phyloP scores from a whole-genome alignment of 2,329 filamentous ascomycete species.

The Colletotrichum zoysiae region DNA sequence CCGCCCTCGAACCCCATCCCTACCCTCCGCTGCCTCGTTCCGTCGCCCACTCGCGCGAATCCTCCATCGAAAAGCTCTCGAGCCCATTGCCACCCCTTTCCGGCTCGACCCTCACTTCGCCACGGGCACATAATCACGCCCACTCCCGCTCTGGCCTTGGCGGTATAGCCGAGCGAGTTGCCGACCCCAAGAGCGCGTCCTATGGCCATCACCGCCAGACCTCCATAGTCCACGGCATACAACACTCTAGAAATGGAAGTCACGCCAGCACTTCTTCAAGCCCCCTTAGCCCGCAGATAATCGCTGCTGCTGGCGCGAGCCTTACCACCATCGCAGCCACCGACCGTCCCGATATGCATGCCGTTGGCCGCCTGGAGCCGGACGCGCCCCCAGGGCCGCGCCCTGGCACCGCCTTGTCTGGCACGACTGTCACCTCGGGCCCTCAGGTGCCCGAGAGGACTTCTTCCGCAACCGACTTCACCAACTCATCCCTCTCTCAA shows the following conservation, averaged over 20 bases:
- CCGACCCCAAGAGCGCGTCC: conserved; percentile 66
- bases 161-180: conserved; percentile 63
- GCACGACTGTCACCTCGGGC: conserved; percentile 52
- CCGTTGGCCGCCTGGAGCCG: conserved; percentile 60
- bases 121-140: conserved; percentile 55
- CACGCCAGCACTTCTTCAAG: conserved; percentile 83
- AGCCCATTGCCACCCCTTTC: conserved; percentile 38
- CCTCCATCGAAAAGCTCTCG: conserved; percentile 67
- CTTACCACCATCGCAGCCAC: conserved; percentile 61
- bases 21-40: conserved; percentile 52
- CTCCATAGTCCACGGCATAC: conserved; percentile 95
- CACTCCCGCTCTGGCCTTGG: conserved; percentile 57
- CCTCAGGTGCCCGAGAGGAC: conserved; percentile 58
- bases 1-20: conserved; percentile 54
- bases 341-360: conserved; percentile 65
- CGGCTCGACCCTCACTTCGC: conserved; percentile 50
- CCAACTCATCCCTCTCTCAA: conserved; percentile 58
- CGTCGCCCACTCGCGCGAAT: conserved; percentile 67
- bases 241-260: conserved; percentile 92
- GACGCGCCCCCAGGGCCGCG: conserved; percentile 56
- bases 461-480: conserved; percentile 61
- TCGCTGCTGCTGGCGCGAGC: conserved; percentile 74
- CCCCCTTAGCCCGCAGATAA: conserved; percentile 89
- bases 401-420: conserved; percentile 63
- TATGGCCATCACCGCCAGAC: conserved; percentile 96